Percentiles rank a stretch among this genome's conserved stretches.
Evolutionary conservation across 768 basidiomycete genomes (phyloP).

Genomic region (Pleurotus djamor): DNA sequence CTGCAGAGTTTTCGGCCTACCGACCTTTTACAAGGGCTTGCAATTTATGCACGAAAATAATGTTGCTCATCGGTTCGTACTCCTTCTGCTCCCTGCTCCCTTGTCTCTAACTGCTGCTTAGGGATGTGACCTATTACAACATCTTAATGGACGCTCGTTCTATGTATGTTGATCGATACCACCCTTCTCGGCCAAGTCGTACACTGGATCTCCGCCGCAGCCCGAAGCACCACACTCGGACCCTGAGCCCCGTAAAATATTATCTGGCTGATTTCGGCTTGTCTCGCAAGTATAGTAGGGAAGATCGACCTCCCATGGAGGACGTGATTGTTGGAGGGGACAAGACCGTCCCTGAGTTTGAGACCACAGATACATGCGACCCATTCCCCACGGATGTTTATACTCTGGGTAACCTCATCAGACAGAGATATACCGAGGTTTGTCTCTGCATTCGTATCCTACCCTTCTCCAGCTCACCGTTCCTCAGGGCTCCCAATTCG

Average conservation of each 20-base stretch:
- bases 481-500: not conserved
- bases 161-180: conserved; percentile 16
- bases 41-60: no score
- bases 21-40: no score
- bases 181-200: conserved; percentile 12
- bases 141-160: conserved; percentile 22
- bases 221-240: conserved; percentile 13
- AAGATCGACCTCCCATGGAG: conserved; percentile 21
- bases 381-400: conserved; percentile 33
- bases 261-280: conserved; percentile 29
- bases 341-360: conserved; percentile 32
- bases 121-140: conserved; percentile 14
- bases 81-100: no score
- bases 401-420: conserved; percentile 26
- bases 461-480: not conserved
- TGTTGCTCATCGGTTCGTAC: no score
- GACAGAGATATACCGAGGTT: conserved; percentile 7
- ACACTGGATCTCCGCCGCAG: conserved; percentile 13
- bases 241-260: conserved; percentile 19
- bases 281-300: conserved; percentile 21
- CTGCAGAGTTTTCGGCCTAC: no score
- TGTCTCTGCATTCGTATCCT: not conserved
- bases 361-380: conserved; percentile 15
- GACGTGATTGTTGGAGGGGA: conserved; percentile 33
- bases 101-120: no score